phyloP scores from a whole-genome alignment of 2,329 filamentous ascomycete species.

The Aphanocladium album region DNA sequence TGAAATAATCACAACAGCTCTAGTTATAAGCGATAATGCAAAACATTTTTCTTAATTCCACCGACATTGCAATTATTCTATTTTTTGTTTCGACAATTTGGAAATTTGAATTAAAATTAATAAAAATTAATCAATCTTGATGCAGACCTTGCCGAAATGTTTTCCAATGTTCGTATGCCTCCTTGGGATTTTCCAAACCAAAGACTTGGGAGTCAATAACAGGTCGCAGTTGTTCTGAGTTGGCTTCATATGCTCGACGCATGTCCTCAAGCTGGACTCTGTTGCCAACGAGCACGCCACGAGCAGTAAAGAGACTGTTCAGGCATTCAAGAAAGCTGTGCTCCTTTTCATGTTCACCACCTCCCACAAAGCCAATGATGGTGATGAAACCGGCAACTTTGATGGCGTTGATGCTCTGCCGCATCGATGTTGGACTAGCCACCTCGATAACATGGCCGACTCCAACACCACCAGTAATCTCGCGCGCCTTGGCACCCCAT shows the following conservation, averaged over 20 bases:
- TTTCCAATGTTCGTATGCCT: constrained; percentile 27
- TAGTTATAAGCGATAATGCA: too few species aligned
- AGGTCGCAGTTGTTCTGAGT: constrained; percentile 36
- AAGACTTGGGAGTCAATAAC: constrained; percentile 42
- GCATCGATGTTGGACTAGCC: constrained; percentile 38
- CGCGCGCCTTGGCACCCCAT: constrained; percentile 41
- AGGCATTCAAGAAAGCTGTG: constrained; percentile 31
- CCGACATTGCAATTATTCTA: too few species aligned
- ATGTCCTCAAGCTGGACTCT: constrained; percentile 47
- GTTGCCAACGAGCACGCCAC: constrained; percentile 43
- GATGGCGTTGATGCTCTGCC: constrained; percentile 40
- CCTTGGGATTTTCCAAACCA: constrained; percentile 31
- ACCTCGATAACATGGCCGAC: constrained; percentile 47
- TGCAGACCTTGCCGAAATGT: constrained; percentile 32
- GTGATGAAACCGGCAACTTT: constrained; percentile 42
- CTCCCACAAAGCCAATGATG: constrained; percentile 35
- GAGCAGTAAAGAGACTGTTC: constrained; percentile 32
- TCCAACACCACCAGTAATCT: constrained; percentile 38
- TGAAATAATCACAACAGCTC: too few species aligned
- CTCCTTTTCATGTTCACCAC: constrained; percentile 20
- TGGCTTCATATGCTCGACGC: constrained; percentile 43
- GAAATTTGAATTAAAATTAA: too few species aligned
- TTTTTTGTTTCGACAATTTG: too few species aligned
- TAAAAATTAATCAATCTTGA: constrained; percentile 6
- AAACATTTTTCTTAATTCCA: too few species aligned